phyloP scores from a whole-genome alignment of 768 basidiomycete species.

The Leccinum olivaceopallidum region DNA sequence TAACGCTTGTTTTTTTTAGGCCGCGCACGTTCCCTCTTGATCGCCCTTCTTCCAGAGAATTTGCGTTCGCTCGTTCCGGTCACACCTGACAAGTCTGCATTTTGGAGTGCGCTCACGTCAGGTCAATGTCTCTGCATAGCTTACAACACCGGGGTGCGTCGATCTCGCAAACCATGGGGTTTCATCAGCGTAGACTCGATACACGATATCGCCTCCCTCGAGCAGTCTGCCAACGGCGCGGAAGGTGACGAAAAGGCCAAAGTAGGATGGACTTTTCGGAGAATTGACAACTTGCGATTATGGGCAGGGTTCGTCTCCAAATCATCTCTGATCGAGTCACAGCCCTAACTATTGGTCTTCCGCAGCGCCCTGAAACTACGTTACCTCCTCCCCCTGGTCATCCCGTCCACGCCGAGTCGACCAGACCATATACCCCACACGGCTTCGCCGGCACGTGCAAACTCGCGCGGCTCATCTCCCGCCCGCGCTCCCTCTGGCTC shows the following conservation, averaged over 20 bases:
- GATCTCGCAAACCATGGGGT: slow-evolving; percentile 85
- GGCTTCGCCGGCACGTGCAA: slow-evolving; percentile 20
- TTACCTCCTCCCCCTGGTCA: slow-evolving; percentile 70
- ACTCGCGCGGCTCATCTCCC: slow-evolving; percentile 26
- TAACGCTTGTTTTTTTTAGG: slow-evolving; percentile 39
- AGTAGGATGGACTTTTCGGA: slow-evolving; percentile 80
- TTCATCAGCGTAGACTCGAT: slow-evolving; percentile 77
- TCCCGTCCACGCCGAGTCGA: slow-evolving; percentile 44
- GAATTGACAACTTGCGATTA: slow-evolving; percentile 81
- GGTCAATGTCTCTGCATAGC: slow-evolving; percentile 80
- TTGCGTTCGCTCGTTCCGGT: slow-evolving; percentile 44
- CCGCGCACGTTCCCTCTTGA: slow-evolving; percentile 63
- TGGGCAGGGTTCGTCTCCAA: slow-evolving; percentile 73
- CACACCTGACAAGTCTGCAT: slow-evolving; percentile 34
- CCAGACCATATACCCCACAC: slow-evolving; percentile 28
- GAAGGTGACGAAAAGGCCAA: slow-evolving; percentile 44
- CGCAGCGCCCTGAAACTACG: slow-evolving; percentile 77
- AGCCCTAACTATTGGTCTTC: slow-evolving; percentile 3
- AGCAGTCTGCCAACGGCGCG: slow-evolving; percentile 43
- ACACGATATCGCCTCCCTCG: slow-evolving; percentile 75
- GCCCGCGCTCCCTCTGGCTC: slow-evolving; percentile 17
- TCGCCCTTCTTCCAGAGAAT: slow-evolving; percentile 55
- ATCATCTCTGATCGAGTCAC: not conserved
- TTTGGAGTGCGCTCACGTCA: slow-evolving; percentile 62
- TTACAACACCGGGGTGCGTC: slow-evolving; percentile 79